Base-by-base conservation (phyloP, 169 alveolate genomes). In the Eimeria zaria region DNA sequence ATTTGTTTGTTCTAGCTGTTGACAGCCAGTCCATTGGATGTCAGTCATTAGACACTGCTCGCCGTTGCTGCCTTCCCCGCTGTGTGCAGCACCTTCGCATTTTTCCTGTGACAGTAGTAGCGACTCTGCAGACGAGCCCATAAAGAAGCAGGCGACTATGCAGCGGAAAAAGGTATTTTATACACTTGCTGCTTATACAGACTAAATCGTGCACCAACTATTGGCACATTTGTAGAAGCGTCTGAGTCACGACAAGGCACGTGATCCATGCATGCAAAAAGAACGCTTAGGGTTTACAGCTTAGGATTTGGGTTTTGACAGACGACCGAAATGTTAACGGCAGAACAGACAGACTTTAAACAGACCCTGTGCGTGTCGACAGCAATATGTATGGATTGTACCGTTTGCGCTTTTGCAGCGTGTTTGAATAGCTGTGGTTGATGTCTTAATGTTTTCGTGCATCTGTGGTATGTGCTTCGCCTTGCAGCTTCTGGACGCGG, bases 61-160 rank as follows among this genome's bases (percentile, higher is more conserved):
- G 4, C n/a, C 81, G 12, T 12, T 18, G 20, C 69, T 60, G 74
- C 39, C n/a, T 64, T 39, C 2, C 39, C 18, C 14, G 39, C 39
- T 64, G 74, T 64, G 74, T n/a, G 39, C 39, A 64, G 30, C 58
- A 39, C 58, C 48, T 36, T 9, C 33, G 33, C 84, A 9, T 36
- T 73, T 39, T 36, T 73, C 84, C n/a, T 36, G 39, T 44, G 84
- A 73, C 30, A 48, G 89, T 27, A 39, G 44, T 30, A 80, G 60
- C 89, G 89, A 44, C 46, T 44, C 89, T 46, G 89, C 14, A 11
- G 89, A 51, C 3, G 89, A 80, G n/a, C 89, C 89, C 27, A 9
- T 80, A 27, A 80, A 48, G 48, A 80, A 80, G 46, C 89, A 80
- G 20, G 89, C 60, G 36, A 80, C 89, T 18, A 39, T 80, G 58